Evolutionary conservation across 371 early-diverging fungal genomes (phyloP).

Genomic region (Umbelopsis sp.): DNA sequence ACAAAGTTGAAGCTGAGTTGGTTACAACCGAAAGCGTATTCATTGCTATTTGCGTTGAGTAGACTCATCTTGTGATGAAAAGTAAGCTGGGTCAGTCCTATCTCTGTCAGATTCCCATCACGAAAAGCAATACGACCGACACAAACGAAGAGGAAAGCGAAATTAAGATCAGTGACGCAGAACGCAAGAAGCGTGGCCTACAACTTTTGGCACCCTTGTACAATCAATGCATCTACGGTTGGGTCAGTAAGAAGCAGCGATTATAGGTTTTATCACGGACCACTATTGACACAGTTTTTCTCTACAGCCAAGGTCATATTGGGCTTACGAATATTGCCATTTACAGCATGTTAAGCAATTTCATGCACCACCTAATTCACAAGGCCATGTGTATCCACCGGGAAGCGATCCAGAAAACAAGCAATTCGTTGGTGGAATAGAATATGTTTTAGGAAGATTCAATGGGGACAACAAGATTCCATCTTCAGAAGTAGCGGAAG

Average conservation of each 20-base stretch:
- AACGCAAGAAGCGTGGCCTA: slow-evolving; percentile 58
- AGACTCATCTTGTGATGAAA: slow-evolving; percentile 45
- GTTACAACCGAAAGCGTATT: no score
- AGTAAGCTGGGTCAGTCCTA: slow-evolving; percentile 52
- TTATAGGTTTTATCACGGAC: no score
- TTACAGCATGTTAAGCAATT: slow-evolving; percentile 72
- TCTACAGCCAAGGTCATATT: slow-evolving; percentile 63
- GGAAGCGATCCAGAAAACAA: background rate
- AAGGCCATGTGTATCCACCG: slow-evolving; percentile 24
- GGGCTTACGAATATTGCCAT: slow-evolving; percentile 86
- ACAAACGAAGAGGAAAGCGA: slow-evolving; percentile 26
- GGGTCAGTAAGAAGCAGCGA: slow-evolving; percentile 29
- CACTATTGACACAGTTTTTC: background rate
- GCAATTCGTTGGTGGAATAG: background rate
- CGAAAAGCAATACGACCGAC: slow-evolving; percentile 26
- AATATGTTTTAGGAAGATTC: slow-evolving; percentile 17
- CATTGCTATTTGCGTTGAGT: background rate
- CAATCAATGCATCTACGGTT: slow-evolving; percentile 53
- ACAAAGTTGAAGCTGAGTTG: no score
- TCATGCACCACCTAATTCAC: slow-evolving; percentile 46
- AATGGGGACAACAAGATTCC: slow-evolving; percentile 19
- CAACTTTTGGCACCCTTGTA: slow-evolving; percentile 62
- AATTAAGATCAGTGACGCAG: slow-evolving; percentile 38
- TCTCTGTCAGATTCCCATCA: slow-evolving; percentile 52
- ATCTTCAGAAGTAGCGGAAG: slow-evolving; percentile 20